Evolutionary conservation across 441 rosid species (phyloP), one percentile per base, ranked within the genome.

Genomic region (Arabidopsis hybrid): DNA sequence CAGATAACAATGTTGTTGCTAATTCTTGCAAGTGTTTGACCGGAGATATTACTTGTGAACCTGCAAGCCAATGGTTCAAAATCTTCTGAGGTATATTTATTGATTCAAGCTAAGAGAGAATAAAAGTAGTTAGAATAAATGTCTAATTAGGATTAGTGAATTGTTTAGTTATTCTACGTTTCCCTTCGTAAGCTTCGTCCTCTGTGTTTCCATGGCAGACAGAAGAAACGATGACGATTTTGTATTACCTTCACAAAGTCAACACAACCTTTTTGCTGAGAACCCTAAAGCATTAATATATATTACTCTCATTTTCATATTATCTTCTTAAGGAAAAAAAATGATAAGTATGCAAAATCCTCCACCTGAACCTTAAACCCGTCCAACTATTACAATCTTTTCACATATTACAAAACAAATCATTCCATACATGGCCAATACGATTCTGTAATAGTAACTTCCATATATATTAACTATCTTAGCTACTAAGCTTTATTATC

Each of bases 21-120:
- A 87, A 59, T 21, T 51, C 71, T 8, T 91, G 97, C 84, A 87
- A 85, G 65, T 93, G 97, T 80, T 73, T 91, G 81, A 83, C 75
- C 14, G 73, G 60, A 52, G 91, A 91, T 58, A 80, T 40, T 26
- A 66, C 1, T 2, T 93, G 97, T 45, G 95, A 91, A 53, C 94
- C 97, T 6, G 82, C 65, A 69, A 91, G 91, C 75, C 96, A 93
- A 46, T 93, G 97, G 97, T 91, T 93, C 84, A 93, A 89, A 52
- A 42, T 75, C 67, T 51, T 61, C 47, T 74, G 42, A 65, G n/a
- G 7, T 64, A 5, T n/a, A 26, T 18, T 34, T 45, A 45, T 14
- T 31, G 43, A 42, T 21, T 1, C 18, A 13, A 5, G 6, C 29
- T 26, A 26, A 8, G 14, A 21, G 18, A 65, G 38, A 40, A 49